Conservation (phyloP, 2,329 filamentous ascomycete genomes). For the Xylaria sp. region DNA sequence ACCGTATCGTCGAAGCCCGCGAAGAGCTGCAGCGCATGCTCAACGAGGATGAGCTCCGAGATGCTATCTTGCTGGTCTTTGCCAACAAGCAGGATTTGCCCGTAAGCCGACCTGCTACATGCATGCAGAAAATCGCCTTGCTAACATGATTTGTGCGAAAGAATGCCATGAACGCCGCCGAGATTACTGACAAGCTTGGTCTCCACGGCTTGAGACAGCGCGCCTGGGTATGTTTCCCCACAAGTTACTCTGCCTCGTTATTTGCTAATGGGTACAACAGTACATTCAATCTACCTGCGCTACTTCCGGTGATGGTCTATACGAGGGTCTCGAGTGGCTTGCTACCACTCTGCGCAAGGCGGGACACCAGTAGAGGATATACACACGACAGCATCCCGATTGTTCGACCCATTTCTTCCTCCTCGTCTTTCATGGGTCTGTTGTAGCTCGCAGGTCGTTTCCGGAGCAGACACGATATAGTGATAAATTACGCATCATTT, state of each 20-base stretch:
- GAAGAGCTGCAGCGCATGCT: slow-evolving; percentile 98
- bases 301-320: slow-evolving; percentile 98
- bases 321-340: slow-evolving; percentile 97
- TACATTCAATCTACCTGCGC: slow-evolving; percentile 99
- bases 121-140: slow-evolving; percentile 30
- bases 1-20: slow-evolving; percentile 95
- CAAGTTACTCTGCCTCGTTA: slow-evolving; percentile 2
- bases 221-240: slow-evolving; percentile 82
- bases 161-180: slow-evolving; percentile 99
- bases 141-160: slow-evolving; percentile 52
- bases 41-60: slow-evolving; percentile 98
- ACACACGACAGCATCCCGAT: slow-evolving; percentile 50
- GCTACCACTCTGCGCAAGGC: slow-evolving; percentile 84
- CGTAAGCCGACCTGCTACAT: slow-evolving; percentile 66
- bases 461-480: slow-evolving; percentile 65
- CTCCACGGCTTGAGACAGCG: slow-evolving; percentile 99
- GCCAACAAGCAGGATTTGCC: slow-evolving; percentile 99
- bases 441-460: slow-evolving; percentile 68
- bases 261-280: slow-evolving; percentile 56
- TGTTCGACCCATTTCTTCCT: slow-evolving; percentile 57
- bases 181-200: slow-evolving; percentile 99
- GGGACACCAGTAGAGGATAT: slow-evolving; percentile 67
- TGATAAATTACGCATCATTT: slow-evolving; percentile 57
- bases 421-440: slow-evolving; percentile 60
- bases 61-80: slow-evolving; percentile 95